Evolutionary conservation across 2,329 filamentous ascomycete species (phyloP).

Genomic region (Arthrocladium fulminans): DNA sequence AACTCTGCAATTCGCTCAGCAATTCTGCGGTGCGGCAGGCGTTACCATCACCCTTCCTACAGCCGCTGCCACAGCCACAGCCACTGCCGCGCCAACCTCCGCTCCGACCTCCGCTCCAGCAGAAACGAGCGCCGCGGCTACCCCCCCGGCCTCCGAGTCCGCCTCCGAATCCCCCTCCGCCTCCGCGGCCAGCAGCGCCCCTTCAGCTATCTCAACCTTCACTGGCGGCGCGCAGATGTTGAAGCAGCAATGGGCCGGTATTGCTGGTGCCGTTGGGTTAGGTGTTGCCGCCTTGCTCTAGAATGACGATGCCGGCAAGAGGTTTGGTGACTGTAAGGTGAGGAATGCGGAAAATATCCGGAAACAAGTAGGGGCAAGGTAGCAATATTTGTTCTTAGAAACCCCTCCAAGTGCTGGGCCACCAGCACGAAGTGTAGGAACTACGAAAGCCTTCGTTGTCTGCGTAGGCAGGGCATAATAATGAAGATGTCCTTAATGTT

Average conservation of each 20-base stretch:
- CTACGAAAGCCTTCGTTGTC: no score
- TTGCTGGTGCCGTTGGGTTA: constrained; percentile 12
- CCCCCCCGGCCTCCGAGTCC: constrained; percentile 3
- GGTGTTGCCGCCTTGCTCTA: constrained; percentile 16
- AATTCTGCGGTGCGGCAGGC: no score
- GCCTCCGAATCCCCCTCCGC: neutral
- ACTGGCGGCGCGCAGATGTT: constrained; percentile 13
- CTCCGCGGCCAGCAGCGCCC: constrained; percentile 8
- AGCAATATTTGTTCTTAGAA: no score
- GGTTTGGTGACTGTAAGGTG: no score
- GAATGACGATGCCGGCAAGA: neutral
- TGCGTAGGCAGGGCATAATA: no score
- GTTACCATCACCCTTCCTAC: constrained; percentile 37
- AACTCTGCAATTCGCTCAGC: no score
- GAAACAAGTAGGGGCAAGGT: no score
- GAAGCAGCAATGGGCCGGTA: constrained; percentile 14
- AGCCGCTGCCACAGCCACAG: constrained; percentile 4
- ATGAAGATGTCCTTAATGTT: no score
- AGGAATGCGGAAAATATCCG: no score
- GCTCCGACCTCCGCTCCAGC: constrained; percentile 1
- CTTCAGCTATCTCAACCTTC: constrained; percentile 9
- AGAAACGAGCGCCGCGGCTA: no score
- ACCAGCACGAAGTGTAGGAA: no score
- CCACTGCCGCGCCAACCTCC: constrained; percentile 7
- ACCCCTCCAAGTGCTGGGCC: no score